A percentile compares a stretch with the other conserved stretches of the same genome.
These are phyloP conservation scores for Melanomma pulvis-pyrius DNA, from an alignment of 495 filamentous ascomycete genomes.

Conservation along the genomic window DNA sequence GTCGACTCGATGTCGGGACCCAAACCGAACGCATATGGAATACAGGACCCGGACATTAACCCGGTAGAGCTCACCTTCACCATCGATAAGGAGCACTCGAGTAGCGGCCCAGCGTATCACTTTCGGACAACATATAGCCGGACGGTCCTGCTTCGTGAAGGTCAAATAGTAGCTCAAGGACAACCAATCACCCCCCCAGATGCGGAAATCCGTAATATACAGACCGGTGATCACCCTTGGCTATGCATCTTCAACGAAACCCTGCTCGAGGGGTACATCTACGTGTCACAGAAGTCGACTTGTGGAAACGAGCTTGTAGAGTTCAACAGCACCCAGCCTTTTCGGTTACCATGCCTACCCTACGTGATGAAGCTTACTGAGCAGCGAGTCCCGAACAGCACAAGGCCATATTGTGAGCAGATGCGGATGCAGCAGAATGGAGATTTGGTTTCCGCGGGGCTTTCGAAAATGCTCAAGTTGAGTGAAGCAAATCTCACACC, in stretches of 20 bases:
- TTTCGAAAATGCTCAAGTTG: not conserved
- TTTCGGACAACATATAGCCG: conserved; percentile 13
- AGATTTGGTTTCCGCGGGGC: not conserved
- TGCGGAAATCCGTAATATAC: conserved; percentile 40
- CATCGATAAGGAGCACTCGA: not conserved
- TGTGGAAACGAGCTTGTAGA: not conserved
- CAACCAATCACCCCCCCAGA: not conserved
- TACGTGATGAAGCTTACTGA: conserved; percentile 19
- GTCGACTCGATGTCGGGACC: not conserved
- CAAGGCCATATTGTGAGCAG: conserved; percentile 4
- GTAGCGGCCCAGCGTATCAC: not conserved
- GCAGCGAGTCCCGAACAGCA: not conserved
- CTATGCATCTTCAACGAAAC: conserved; percentile 87
- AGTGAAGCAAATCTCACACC: not conserved
- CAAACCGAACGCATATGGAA: not conserved
- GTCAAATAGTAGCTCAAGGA: not conserved
- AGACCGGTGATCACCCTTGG: conserved; percentile 72
- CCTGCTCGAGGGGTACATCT: conserved; percentile 78
- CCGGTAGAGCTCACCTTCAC: not conserved
- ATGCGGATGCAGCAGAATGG: conserved; percentile 1
- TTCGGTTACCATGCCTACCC: not conserved
- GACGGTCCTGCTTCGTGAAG: conserved; percentile 4
- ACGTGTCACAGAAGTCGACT: conserved; percentile 48
- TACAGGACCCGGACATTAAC: not conserved
- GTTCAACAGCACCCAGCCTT: not conserved